Evolutionary conservation across 2,329 filamentous ascomycete genomes (phyloP).

Genomic region (Colletotrichum neosansevieriae): DNA sequence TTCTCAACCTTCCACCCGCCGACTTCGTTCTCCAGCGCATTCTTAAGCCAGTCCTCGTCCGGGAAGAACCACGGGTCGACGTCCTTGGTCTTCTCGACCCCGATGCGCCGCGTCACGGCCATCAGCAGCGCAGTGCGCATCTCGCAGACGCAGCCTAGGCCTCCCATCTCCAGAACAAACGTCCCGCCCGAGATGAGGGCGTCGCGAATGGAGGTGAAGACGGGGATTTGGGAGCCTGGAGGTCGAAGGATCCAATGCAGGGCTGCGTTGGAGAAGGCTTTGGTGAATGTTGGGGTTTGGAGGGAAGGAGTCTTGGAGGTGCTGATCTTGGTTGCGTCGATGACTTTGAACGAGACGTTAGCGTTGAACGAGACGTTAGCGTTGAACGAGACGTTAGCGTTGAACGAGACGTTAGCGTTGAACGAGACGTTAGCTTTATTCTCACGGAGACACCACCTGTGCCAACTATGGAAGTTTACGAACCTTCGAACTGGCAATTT

Average conservation of each 20-base stretch:
- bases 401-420: neutral
- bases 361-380: neutral
- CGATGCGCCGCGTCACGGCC: constrained; percentile 63
- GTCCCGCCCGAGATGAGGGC: constrained; percentile 66
- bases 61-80: constrained; percentile 80
- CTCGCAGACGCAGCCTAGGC: constrained; percentile 75
- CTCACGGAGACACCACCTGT: too few species aligned
- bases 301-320: constrained; percentile 33
- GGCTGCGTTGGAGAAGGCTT: constrained; percentile 75
- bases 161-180: constrained; percentile 79
- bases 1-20: constrained; percentile 63
- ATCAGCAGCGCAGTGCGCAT: constrained; percentile 69
- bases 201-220: constrained; percentile 65
- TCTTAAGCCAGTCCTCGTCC: constrained; percentile 68
- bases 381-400: neutral
- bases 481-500: constrained; percentile 60
- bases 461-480: too few species aligned
- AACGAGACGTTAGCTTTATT: neutral
- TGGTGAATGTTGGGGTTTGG: constrained; percentile 54
- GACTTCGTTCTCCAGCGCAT: constrained; percentile 55
- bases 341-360: constrained; percentile 48
- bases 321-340: constrained; percentile 59
- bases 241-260: constrained; percentile 74
- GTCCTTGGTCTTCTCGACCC: constrained; percentile 60
- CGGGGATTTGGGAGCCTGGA: constrained; percentile 55